phyloP scores from a whole-genome alignment of 2,329 filamentous ascomycete species.

The Cercospora sojina region DNA sequence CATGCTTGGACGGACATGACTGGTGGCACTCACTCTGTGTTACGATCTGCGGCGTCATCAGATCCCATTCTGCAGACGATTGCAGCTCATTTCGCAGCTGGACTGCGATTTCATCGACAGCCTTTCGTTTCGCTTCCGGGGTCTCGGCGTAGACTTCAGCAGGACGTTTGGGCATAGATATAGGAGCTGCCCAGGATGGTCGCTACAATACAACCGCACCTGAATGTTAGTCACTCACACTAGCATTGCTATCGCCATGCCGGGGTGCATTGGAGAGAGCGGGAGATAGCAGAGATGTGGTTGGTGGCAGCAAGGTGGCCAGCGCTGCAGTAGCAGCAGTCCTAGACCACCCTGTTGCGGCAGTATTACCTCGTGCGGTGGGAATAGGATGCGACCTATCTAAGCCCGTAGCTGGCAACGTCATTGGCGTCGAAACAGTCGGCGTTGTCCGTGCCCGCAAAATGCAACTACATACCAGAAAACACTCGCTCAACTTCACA shows the following conservation, averaged over 20 bases:
- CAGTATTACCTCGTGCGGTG: not conserved
- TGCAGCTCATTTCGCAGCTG: slow-evolving; percentile 2
- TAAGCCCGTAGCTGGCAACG: not conserved
- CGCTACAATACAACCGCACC: not conserved
- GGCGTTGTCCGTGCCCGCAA: too few relatives aligned
- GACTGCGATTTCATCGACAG: not conserved
- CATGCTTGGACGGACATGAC: not conserved
- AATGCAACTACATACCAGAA: too few relatives aligned
- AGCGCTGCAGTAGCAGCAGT: not conserved
- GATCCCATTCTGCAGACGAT: not conserved
- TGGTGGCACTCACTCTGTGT: not conserved
- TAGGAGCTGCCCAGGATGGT: slow-evolving; percentile 4
- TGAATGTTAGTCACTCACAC: not conserved
- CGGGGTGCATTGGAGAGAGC: not conserved
- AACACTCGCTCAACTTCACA: too few relatives aligned
- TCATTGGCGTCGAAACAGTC: not conserved
- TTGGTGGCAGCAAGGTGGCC: not conserved
- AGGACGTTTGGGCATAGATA: not conserved
- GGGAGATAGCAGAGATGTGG: not conserved
- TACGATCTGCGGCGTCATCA: not conserved
- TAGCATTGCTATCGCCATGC: not conserved
- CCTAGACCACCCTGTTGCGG: not conserved
- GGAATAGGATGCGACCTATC: not conserved
- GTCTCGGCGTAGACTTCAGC: not conserved
- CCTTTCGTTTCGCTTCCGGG: not conserved